phyloP scores from a whole-genome alignment of 2,329 filamentous ascomycete genomes.

The Hymenoscyphus scutula region DNA sequence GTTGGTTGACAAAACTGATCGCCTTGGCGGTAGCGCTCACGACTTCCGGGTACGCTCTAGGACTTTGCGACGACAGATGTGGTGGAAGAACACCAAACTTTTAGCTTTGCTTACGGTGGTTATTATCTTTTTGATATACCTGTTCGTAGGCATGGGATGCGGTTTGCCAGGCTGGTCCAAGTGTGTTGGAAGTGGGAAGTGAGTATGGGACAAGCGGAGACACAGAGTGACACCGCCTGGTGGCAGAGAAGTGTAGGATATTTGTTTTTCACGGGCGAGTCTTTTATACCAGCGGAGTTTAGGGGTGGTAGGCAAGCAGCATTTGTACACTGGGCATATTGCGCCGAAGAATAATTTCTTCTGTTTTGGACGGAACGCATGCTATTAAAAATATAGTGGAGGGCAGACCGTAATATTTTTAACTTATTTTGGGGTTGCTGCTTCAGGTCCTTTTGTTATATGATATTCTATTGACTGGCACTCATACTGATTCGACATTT shows the following conservation, averaged over 20 bases:
- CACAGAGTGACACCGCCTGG: neutral
- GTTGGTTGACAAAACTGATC: slow-evolving; percentile 93
- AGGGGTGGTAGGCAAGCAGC: neutral
- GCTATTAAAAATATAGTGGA: neutral
- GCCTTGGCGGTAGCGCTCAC: slow-evolving; percentile 79
- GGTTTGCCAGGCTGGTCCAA: slow-evolving; percentile 56
- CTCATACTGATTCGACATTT: neutral
- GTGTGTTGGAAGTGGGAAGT: slow-evolving; percentile 29
- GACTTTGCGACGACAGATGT: slow-evolving; percentile 89
- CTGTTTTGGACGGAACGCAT: neutral
- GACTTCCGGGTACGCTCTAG: slow-evolving; percentile 89
- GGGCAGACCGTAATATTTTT: neutral
- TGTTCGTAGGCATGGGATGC: slow-evolving; percentile 71
- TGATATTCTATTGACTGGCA: neutral
- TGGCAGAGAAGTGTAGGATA: slow-evolving; percentile 7
- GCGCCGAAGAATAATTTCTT: neutral
- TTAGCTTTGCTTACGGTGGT: slow-evolving; percentile 78
- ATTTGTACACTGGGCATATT: slow-evolving; percentile 9
- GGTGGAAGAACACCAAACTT: slow-evolving; percentile 98
- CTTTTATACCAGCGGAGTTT: slow-evolving; percentile 19
- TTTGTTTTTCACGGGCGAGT: neutral
- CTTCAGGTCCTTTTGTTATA: neutral
- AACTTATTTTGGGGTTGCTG: neutral
- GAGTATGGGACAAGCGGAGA: neutral
- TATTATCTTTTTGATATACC: slow-evolving; percentile 67